These are phyloP conservation scores for Solanum piurae DNA, from an alignment of 257 asterid genomes.

Conservation along the genomic window DNA sequence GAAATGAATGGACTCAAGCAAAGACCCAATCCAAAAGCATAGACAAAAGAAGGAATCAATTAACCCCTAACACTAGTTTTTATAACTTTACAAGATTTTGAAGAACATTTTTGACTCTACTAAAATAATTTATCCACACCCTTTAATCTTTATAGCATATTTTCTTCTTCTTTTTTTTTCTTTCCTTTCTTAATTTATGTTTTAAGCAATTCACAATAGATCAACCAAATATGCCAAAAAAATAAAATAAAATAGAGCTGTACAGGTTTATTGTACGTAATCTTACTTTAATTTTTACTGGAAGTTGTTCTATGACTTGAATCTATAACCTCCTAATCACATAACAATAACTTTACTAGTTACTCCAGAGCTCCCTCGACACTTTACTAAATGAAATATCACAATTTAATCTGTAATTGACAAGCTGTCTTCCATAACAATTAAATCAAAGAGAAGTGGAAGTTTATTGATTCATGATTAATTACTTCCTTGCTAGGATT, in stretches of 20 bases:
- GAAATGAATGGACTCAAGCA: not conserved
- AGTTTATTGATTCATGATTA: not conserved
- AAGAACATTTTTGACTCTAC: not conserved
- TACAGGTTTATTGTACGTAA: no score
- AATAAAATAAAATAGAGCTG: rapidly evolving
- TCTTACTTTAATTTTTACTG: not conserved
- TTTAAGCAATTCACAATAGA: not conserved
- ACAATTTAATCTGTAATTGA: not conserved
- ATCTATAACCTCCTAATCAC: not conserved
- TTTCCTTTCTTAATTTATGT: not conserved
- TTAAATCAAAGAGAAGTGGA: not conserved
- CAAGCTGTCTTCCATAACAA: not conserved
- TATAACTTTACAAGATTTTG: not conserved
- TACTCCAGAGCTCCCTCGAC: not conserved
- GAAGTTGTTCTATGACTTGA: not conserved
- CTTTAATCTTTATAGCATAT: not conserved
- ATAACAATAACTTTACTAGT: no score
- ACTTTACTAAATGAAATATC: not conserved
- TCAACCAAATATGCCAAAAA: not conserved
- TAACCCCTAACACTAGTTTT: not conserved
- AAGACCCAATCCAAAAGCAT: not conserved
- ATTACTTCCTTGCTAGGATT: not conserved
- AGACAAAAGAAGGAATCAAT: not conserved
- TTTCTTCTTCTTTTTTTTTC: not conserved
- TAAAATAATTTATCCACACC: not conserved